Percentiles rank a stretch among this genome's conserved stretches.
phyloP scores from a whole-genome alignment of 208 protist species.

The Hexamita inflata region DNA sequence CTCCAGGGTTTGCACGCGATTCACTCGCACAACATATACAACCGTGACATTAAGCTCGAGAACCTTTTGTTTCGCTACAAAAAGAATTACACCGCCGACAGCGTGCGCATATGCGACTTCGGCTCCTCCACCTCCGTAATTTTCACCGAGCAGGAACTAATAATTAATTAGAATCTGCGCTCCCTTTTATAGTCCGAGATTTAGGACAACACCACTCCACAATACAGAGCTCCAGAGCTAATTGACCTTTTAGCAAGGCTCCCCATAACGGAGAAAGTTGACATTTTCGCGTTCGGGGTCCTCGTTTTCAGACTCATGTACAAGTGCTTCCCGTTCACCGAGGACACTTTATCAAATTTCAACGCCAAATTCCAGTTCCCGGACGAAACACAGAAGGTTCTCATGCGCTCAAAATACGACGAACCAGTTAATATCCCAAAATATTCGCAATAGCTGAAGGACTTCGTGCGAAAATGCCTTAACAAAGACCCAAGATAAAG shows the following conservation, averaged over 20 bases:
- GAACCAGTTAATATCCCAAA: not conserved
- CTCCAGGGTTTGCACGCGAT: no score
- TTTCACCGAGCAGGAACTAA: not conserved
- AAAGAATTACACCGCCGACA: not conserved
- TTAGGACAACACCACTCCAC: not conserved
- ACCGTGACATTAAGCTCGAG: constrained; percentile 21
- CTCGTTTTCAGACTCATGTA: constrained; percentile 16
- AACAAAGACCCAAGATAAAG: not conserved
- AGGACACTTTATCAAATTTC: not conserved
- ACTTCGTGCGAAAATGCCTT: not conserved
- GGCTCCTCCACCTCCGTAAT: not conserved
- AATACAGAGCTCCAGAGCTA: not conserved
- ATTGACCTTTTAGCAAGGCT: not conserved
- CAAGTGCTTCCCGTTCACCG: not conserved
- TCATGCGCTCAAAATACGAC: not conserved
- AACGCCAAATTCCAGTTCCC: constrained; percentile 10
- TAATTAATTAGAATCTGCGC: not conserved
- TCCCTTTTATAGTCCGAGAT: not conserved
- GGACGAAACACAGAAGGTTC: not conserved
- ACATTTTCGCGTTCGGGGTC: constrained; percentile 15
- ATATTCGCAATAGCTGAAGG: not conserved
- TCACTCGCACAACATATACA: no score
- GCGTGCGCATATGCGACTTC: not conserved
- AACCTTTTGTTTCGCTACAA: not conserved
- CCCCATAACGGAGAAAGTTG: not conserved